These are phyloP conservation scores for Raddia distichophylla DNA, from an alignment of 176 grass and related monocot genomes.

Conservation along the genomic window DNA sequence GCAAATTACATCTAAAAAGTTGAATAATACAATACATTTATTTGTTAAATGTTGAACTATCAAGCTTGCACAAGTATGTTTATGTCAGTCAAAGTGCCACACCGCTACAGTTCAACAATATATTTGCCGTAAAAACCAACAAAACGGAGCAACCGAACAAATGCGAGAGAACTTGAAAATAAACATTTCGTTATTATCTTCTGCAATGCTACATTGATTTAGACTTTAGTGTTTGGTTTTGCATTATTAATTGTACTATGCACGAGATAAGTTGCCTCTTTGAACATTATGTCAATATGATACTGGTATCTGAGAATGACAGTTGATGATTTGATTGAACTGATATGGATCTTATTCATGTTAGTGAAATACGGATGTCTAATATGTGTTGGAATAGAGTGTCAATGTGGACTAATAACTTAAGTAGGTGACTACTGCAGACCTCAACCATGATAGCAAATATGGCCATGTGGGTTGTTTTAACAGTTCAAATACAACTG, in stretches of 20 bases:
- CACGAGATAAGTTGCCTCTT: neutral
- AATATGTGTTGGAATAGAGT: conserved; percentile 5
- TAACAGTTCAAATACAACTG: conserved; percentile 10
- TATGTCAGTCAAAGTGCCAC: neutral
- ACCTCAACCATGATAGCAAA: neutral
- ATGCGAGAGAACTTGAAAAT: neutral
- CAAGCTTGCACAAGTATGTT: neutral
- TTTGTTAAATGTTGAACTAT: neutral
- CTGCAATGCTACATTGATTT: neutral
- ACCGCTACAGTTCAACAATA: neutral
- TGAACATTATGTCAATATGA: neutral
- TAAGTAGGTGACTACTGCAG: neutral
- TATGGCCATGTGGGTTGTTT: neutral
- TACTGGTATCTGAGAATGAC: neutral
- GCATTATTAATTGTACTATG: neutral
- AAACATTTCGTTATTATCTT: neutral
- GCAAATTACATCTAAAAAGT: neutral
- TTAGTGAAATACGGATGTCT: neutral
- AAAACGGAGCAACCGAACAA: neutral
- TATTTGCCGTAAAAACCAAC: neutral
- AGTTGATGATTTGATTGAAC: conserved; percentile 27
- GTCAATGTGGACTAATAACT: neutral
- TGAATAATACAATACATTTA: neutral
- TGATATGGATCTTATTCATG: neutral
- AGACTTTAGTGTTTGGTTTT: neutral